A percentile compares a stretch with the other conserved stretches of the same genome.
Evolutionary conservation across 1,139 yeast genomes (phyloP).

Genomic region (Pichia sp.): DNA sequence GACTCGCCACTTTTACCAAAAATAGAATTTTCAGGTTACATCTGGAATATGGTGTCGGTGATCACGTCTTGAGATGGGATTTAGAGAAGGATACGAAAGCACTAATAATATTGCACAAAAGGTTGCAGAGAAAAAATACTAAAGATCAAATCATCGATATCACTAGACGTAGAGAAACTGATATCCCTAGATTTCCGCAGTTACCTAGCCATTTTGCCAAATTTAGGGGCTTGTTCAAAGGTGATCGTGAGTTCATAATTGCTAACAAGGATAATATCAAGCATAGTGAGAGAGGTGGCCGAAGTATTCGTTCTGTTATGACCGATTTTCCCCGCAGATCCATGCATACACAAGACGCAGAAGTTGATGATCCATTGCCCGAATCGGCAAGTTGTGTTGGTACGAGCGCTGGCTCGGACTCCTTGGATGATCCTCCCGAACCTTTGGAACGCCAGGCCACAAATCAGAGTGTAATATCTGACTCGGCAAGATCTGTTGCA

Average conservation of each 20-base stretch:
- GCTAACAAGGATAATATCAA: no score
- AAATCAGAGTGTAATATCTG: no score
- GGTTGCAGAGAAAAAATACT: constrained; percentile 45
- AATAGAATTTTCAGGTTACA: constrained; percentile 53
- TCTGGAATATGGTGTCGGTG: constrained; percentile 86
- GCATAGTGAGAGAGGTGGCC: neutral
- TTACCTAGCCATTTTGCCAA: constrained; percentile 8
- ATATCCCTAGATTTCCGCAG: constrained; percentile 38
- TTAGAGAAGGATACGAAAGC: constrained; percentile 70
- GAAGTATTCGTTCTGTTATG: no score
- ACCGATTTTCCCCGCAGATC: no score
- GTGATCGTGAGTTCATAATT: constrained; percentile 3
- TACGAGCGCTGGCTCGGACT: no score
- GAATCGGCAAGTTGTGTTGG: no score
- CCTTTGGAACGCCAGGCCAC: constrained; percentile 1
- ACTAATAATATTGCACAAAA: constrained; percentile 58
- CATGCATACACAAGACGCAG: no score
- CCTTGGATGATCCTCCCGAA: neutral
- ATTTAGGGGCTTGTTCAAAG: constrained; percentile 10
- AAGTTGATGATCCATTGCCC: no score
- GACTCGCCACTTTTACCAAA: constrained; percentile 23
- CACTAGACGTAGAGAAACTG: constrained; percentile 26
- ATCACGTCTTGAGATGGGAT: constrained; percentile 72
- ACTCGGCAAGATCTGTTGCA: constrained; percentile 3
- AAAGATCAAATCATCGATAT: constrained; percentile 20